Evolutionary conservation across 306 rosid species (phyloP), one percentile per base, ranked within the genome.

Genomic region (Luffa acutangula): DNA sequence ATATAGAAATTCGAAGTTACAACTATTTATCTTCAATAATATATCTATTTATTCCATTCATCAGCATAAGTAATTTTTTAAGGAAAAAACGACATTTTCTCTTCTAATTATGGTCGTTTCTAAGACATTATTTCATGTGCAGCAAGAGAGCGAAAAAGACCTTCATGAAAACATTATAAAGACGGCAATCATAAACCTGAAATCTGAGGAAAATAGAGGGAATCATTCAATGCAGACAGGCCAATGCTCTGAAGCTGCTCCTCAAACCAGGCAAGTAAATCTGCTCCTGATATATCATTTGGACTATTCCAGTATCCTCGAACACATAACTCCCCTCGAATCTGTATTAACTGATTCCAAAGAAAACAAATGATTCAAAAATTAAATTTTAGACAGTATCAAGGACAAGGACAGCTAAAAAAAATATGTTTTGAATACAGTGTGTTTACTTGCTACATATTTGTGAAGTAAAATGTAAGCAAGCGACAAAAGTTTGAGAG

Each of bases 301-400:
- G 87, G 89, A 79, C 76, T 83, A 87, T 87, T 84, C 99, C 97
- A 91, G 84, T 95, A 95, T 76, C 99, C 97, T 79, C 99, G 89
- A 60, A 88, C 86, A 5, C 97, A 93, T 63, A 91, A 80, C 69
- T 85, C 82, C 76, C 90, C 92, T 88, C 37, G 83, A 86, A 89
- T 71, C 48, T 83, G 88, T 73, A 88, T 85, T 64, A 95, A 84
- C 97, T 95, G 97, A 80, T 39, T 70, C 42, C 48, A 20, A 76
- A 82, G 83, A 83, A 45, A 63, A 77, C 0, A 12, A 52, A 58
- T 77, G 49, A 41, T 64, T 77, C 59, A 77, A 78, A 64, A 39
- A 70, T 18, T 46, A 10, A 4, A 59, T 48, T 36, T 64, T 78
- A 63, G 81, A 34, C n/a, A 48, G 31, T 7, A 17, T 18, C 36